A percentile compares a stretch with the other conserved stretches of the same genome.
Conservation (phyloP, 1,284 basidiomycete genomes). For the Irpex sp. region DNA sequence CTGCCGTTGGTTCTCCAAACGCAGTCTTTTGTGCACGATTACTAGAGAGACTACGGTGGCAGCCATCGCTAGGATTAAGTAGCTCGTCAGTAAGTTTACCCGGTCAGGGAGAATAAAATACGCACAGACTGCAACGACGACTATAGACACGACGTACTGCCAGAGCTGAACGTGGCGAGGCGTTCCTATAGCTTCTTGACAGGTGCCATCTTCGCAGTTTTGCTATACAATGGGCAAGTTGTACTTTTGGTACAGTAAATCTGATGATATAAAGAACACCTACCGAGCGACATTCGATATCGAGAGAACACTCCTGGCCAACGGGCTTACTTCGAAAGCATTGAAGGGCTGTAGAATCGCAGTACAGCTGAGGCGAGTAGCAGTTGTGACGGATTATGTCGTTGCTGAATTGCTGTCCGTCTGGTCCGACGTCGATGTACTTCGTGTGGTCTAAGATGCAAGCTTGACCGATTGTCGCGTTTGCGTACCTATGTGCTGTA, state of each 20-base stretch:
- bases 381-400: conserved; percentile 61
- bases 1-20: conserved; percentile 37
- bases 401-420: conserved; percentile 41
- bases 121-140: conserved; percentile 38
- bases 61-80: conserved; percentile 33
- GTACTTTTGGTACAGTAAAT: too few relatives aligned
- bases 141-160: conserved; percentile 38
- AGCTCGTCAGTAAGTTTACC: background rate
- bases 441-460: conserved; percentile 59
- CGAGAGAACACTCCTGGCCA: conserved; percentile 42
- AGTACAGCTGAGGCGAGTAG: conserved; percentile 48
- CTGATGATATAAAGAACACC: conserved; percentile 8
- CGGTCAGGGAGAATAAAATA: conserved; percentile 4
- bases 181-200: conserved; percentile 29
- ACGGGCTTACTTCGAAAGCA: conserved; percentile 46
- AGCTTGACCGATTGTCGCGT: conserved; percentile 46
- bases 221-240: conserved; percentile 11
- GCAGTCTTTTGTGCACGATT: conserved; percentile 44
- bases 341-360: conserved; percentile 37
- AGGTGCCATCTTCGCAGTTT: conserved; percentile 24
- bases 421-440: conserved; percentile 46
- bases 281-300: conserved; percentile 52
- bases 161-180: conserved; percentile 33
- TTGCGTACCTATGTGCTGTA: conserved; percentile 41
- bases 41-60: conserved; percentile 38